phyloP scores from a whole-genome alignment of 768 basidiomycete species.

The Phallus indusiatus region DNA sequence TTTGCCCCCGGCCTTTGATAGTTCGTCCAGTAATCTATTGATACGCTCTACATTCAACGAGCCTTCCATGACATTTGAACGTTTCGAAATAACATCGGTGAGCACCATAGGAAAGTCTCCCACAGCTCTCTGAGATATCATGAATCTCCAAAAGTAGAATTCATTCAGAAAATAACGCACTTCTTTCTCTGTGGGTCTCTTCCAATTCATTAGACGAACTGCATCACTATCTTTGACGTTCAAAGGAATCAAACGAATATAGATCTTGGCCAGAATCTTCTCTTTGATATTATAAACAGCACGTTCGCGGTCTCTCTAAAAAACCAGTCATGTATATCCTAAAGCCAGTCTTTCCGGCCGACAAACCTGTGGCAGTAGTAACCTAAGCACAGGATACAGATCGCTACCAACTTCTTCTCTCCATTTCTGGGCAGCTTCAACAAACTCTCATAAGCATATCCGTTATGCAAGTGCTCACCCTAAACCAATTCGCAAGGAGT shows the following conservation, averaged over 20 bases:
- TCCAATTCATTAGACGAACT: constrained; percentile 82
- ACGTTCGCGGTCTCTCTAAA: constrained; percentile 87
- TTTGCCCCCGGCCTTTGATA: constrained; percentile 64
- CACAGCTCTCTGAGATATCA: constrained; percentile 43
- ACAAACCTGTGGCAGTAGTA: constrained; percentile 79
- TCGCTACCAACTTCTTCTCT: constrained; percentile 77
- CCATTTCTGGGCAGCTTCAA: constrained; percentile 54
- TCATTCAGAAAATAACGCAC: constrained; percentile 30
- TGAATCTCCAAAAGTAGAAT: background rate
- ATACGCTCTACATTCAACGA: constrained; percentile 73
- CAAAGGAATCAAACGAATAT: constrained; percentile 83
- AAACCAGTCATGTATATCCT: background rate
- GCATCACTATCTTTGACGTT: constrained; percentile 74
- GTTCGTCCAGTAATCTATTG: constrained; percentile 71
- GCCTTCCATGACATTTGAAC: constrained; percentile 71
- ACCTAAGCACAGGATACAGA: constrained; percentile 79
- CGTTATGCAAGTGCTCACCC: constrained; percentile 36
- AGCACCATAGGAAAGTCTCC: constrained; percentile 87
- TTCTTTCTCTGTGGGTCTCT: constrained; percentile 59
- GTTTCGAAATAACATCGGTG: constrained; percentile 77
- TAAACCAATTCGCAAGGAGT: constrained; percentile 70
- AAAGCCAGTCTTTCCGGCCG: constrained; percentile 7
- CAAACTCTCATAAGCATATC: constrained; percentile 4
- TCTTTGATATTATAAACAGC: constrained; percentile 93
- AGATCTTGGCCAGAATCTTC: constrained; percentile 85